Evolutionary conservation across 805 yeast species (phyloP), one percentile per base, ranked within the genome.

Genomic region (Suhomyces pyralidae): DNA sequence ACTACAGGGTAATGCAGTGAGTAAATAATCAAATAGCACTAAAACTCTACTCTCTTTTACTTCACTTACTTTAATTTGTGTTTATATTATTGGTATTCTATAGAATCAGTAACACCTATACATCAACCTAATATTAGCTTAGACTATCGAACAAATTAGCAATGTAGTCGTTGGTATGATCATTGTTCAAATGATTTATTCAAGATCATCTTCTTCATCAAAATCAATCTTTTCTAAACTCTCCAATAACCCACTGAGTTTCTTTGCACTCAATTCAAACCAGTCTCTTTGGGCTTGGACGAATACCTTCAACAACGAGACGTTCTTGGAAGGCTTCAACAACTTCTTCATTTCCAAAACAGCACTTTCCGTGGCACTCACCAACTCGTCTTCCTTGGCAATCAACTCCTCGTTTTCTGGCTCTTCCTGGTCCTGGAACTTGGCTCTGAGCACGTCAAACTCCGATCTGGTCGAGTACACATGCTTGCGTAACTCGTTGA

Each of bases 321-420:
- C 76, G 51, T 83, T 74, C 66, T 85, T 87, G 9, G 83, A 76
- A 22, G 92, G 90, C 55, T 80, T 82, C 58, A 88, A 81, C 51
- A 88, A 74, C 58, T 79, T 81, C 67, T 86, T 83, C 94, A 88
- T 87, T 50, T 84, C 82, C 60, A 82, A 81, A n/a, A 87, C 94
- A 0, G 96, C 94, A 25, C 79, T 73, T 52, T 87, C 86, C 3
- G 91, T 88, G 24, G 90, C 89, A 58, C 84, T 81, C 34, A 88
- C 94, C 58, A 88, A 80, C 56, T 86, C 93, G 64, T 88, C 96
- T 68, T 88, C 96, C 55, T 77, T 76, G 15, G 72, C 65, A 54
- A 83, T 84, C 58, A 82, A 70, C 51, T 80, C 82, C 57, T 77
- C 78, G 55, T 74, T 73, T 58, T 84, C 77, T 42, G 73, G 75